Base-by-base conservation (phyloP, 768 basidiomycete genomes). In the Chalciporus piperatus region DNA sequence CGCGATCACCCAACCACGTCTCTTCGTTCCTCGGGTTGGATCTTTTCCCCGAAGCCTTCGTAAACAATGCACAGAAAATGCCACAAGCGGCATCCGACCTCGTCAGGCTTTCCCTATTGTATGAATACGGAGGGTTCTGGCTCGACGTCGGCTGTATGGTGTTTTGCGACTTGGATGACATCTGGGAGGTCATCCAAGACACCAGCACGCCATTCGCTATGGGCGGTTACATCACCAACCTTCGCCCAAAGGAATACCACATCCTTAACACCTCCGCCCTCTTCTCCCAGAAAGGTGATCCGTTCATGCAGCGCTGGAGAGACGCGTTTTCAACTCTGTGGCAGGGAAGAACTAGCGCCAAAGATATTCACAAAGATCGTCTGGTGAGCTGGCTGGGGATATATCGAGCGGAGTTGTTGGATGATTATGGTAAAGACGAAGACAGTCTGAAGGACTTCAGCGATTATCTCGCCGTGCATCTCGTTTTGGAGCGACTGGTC, bases 71-170 rank as follows among this genome's bases (percentile, higher is more conserved):
- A 39, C 13, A 20, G 7, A 23, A 38, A 28, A 28, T 28, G 4
- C 37, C 42, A n/a, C 49, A 45, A 9, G 9, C 42, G 14, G 38
- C 28, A n/a, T 45, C 43, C 42, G 42, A 45, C 37, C 43, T 45
- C 27, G 25, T 50, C 27, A 39, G 49, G 22, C 42, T 45, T n/a
- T 45, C 49, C 5, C 35, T 50, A 10, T 30, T 50, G 5, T 45
- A 50, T 19, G 25, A 50, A 38, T 45, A 23, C 25, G 49, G 49
- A n/a, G 49, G 49, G 6, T 12, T 50, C 27, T 50, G 49, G 49
- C 49, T 50, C 42, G 49, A 45, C 20, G 49, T 50, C 42, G 9
- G 37, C 17, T 50, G 49, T 20, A 45, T 50, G 49, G 25, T 50
- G 35, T 45, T 48, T 32, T 30, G 47, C 10, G 28, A 48, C 39